phyloP scores from a whole-genome alignment of 352 stramenopile species.

The Poterioochromonas sp. region DNA sequence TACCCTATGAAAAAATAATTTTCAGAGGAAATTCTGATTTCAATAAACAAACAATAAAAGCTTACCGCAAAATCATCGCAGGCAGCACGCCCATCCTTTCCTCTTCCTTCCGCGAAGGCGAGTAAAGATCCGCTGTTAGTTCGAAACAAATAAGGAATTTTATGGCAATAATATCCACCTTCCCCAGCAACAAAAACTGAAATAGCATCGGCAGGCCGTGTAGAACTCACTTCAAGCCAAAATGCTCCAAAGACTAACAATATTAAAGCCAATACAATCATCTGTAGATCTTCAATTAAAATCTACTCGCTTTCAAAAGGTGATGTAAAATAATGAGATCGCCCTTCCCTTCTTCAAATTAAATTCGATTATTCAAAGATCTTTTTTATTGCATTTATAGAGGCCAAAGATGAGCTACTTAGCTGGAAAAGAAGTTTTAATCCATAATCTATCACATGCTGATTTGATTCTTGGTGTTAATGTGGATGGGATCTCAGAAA shows the following conservation, averaged over 20 bases:
- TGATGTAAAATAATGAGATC: too few relatives aligned
- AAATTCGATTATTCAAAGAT: too few relatives aligned
- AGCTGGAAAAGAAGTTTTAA: constrained; percentile 89
- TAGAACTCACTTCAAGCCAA: neutral
- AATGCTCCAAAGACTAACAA: too few relatives aligned
- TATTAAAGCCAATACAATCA: too few relatives aligned
- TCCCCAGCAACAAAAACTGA: neutral
- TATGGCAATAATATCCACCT: constrained; percentile 7
- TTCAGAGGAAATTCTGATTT: neutral
- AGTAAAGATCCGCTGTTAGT: neutral
- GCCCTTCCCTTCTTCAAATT: too few relatives aligned
- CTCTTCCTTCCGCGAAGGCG: constrained; percentile 8
- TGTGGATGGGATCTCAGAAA: neutral
- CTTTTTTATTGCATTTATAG: too few relatives aligned
- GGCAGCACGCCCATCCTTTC: neutral
- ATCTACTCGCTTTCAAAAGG: too few relatives aligned
- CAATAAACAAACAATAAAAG: neutral
- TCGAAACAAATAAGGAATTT: constrained; percentile 7
- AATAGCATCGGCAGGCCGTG: neutral
- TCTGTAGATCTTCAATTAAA: too few relatives aligned
- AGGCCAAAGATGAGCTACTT: too few relatives aligned
- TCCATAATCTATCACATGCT: constrained; percentile 93
- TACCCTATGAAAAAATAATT: neutral
- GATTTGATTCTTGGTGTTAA: constrained; percentile 75
- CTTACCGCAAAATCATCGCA: constrained; percentile 19